These are phyloP conservation scores for Tricholoma flavovirens DNA, from an alignment of 768 basidiomycete genomes.

Conservation along the genomic window DNA sequence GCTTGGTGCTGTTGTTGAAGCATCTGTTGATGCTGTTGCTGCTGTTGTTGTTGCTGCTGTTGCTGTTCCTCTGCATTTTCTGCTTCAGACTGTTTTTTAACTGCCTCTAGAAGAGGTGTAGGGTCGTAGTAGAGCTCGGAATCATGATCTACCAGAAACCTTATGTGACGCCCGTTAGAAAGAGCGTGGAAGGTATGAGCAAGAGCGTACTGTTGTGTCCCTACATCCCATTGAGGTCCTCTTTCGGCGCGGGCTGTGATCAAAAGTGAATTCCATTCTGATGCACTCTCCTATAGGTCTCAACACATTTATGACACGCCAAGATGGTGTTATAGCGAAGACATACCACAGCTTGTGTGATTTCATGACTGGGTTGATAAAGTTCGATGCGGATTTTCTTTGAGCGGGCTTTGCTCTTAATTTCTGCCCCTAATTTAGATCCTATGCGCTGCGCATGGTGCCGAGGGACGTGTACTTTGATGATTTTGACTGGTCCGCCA, in stretches of 20 bases:
- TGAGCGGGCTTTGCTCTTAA: constrained; percentile 48
- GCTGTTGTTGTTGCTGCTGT: constrained; percentile 12
- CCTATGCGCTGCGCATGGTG: constrained; percentile 73
- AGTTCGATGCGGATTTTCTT: constrained; percentile 49
- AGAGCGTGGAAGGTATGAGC: background rate
- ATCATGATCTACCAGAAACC: constrained; percentile 70
- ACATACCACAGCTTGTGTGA: constrained; percentile 66
- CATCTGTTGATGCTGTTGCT: constrained; percentile 24
- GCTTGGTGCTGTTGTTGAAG: constrained; percentile 23
- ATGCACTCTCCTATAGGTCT: constrained; percentile 57
- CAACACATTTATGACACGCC: background rate
- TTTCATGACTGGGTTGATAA: constrained; percentile 57
- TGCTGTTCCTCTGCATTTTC: constrained; percentile 31
- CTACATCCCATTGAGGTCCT: constrained; percentile 85
- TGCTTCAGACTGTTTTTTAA: constrained; percentile 42
- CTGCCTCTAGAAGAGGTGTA: constrained; percentile 48
- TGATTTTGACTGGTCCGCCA: constrained; percentile 46
- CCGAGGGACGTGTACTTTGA: constrained; percentile 64
- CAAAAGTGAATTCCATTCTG: constrained; percentile 81
- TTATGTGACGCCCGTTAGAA: constrained; percentile 19
- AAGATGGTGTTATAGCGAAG: background rate
- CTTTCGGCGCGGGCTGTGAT: constrained; percentile 74
- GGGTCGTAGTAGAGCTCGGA: constrained; percentile 75
- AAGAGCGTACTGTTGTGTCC: constrained; percentile 73
- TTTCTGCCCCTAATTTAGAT: constrained; percentile 52